These are phyloP conservation scores for Fomitopsis betulina DNA, from an alignment of 1,284 basidiomycete genomes.

Conservation along the genomic window DNA sequence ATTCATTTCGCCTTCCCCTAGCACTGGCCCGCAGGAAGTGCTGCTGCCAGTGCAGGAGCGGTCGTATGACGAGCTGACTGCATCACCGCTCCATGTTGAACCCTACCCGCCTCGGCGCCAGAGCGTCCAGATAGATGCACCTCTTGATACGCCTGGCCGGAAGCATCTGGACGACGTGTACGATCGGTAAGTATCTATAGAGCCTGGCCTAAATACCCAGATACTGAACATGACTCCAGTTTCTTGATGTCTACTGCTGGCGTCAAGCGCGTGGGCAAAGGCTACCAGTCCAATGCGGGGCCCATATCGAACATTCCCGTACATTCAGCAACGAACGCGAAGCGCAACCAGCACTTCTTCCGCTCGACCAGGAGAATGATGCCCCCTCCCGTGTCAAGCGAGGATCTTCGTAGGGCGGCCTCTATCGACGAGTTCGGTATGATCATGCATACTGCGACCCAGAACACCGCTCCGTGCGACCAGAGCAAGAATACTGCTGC, in stretches of 20 bases:
- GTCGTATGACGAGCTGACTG: slow-evolving; percentile 43
- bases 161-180: slow-evolving; percentile 65
- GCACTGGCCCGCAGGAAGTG: slow-evolving; percentile 8
- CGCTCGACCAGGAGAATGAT: slow-evolving; percentile 47
- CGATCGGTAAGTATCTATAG: slow-evolving; percentile 42
- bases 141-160: slow-evolving; percentile 47
- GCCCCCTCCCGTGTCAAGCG: slow-evolving; percentile 65
- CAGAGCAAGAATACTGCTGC: slow-evolving; percentile 47
- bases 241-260: slow-evolving; percentile 75
- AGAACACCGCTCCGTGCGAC: slow-evolving; percentile 31
- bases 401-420: slow-evolving; percentile 36
- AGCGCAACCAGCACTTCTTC: slow-evolving; percentile 47
- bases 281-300: slow-evolving; percentile 61
- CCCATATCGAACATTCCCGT: slow-evolving; percentile 26
- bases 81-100: slow-evolving; percentile 57
- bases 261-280: slow-evolving; percentile 68
- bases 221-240: slow-evolving; percentile 5
- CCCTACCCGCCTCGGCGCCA: slow-evolving; percentile 47
- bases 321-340: slow-evolving; percentile 20
- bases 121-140: slow-evolving; percentile 28
- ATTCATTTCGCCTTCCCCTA: slow-evolving; percentile 43
- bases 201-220: too few species aligned
- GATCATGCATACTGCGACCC: slow-evolving; percentile 9
- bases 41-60: not conserved
- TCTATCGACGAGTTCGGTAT: slow-evolving; percentile 30